Conservation (phyloP, 305 asterid species). For the Solanum hybrid region DNA sequence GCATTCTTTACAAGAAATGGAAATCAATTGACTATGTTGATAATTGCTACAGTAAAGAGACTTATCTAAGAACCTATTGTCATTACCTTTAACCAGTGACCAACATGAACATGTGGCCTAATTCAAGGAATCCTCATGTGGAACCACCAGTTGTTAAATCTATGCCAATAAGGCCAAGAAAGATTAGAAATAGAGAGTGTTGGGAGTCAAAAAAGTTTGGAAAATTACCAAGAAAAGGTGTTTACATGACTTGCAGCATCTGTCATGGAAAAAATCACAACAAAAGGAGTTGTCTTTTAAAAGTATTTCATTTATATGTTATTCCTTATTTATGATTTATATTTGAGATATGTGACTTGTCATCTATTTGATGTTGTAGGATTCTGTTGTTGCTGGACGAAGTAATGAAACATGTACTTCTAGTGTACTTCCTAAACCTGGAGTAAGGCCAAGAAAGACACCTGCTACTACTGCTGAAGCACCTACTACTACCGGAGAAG, state of each 20-base stretch:
- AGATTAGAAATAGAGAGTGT: neutral
- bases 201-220: neutral
- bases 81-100: neutral
- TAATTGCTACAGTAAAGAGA: neutral
- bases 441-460: neutral
- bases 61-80: neutral
- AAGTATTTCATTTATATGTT: too few species aligned
- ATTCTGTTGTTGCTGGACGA: neutral
- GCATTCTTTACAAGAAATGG: neutral
- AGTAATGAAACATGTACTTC: neutral
- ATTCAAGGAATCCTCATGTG: neutral
- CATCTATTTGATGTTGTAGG: neutral
- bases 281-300: neutral
- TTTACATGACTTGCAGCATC: neutral
- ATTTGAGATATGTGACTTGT: neutral
- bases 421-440: neutral
- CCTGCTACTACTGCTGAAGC: too few species aligned
- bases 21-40: neutral
- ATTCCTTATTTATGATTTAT: neutral
- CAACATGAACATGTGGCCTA: neutral
- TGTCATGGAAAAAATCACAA: neutral
- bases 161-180: neutral
- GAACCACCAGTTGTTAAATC: neutral
- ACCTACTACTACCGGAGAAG: neutral
- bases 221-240: neutral